Evolutionary conservation across 371 early-diverging fungal species (phyloP), one percentile per base, ranked within the genome.

Genomic region (Mortierella sp.): DNA sequence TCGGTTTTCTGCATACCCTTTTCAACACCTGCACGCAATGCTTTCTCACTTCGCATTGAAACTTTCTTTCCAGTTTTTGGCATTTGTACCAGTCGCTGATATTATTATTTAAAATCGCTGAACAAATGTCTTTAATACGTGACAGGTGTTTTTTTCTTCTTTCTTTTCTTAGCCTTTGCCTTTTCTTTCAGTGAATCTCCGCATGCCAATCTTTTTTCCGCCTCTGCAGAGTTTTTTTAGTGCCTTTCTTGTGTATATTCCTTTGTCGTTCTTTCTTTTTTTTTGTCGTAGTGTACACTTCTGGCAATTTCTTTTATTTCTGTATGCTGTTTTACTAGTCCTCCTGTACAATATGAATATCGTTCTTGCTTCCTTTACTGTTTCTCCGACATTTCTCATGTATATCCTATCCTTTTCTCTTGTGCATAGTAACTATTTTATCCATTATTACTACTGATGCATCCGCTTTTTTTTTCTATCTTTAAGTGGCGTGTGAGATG

Each of bases 141-240:
- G 8, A 3, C 5, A 54, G 24, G n/a, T 51, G 35, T 66, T 35
- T 37, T 55, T 24, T 32, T 65, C 22, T 65, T 20, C n/a, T 43
- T 37, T 32, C 57, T 40, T 57, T 67, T 39, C 2, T 45, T 39
- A 49, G 37, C 26, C 43, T 45, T 39, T 58, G 37, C 26, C 43
- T 32, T 72, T 60, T 65, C 28, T 57, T 72, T 35, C 43, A 6
- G 35, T 65, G n/a, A 28, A 22, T 32, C 72, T 60, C 61, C 62
- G 73, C 73, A 73, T 54, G 63, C 62, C 66, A 66, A 54, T 73
- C 66, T 65, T 62, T 73, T 73, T 73, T 10, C 67, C 73, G 67
- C 62, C 67, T 62, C 60, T 73, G 66, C 66, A 73, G 57, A 73
- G 54, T 32, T 12, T 55, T 55, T 16, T 55, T 55, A 22, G 8